phyloP scores from a whole-genome alignment of 1,139 yeast genomes.

The Geotrichum siamense region DNA sequence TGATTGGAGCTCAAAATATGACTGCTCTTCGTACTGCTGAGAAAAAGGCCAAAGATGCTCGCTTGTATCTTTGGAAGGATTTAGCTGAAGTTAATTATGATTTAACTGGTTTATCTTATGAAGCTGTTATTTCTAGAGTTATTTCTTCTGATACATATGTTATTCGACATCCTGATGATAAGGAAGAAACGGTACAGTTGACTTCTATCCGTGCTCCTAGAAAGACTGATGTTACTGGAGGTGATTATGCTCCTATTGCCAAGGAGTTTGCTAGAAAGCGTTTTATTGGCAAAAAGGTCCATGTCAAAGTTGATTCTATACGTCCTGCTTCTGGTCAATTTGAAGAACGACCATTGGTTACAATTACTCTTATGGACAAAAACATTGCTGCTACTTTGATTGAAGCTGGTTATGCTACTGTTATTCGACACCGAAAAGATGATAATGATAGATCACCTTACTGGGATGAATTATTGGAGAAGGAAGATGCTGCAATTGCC shows the following conservation, averaged over 20 bases:
- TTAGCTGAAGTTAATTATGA: slow-evolving; percentile 29
- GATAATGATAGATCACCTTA: slow-evolving; percentile 59
- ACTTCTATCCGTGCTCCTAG: slow-evolving; percentile 72
- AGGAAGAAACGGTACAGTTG: slow-evolving; percentile 52
- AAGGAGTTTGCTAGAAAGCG: slow-evolving; percentile 64
- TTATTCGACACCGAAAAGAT: slow-evolving; percentile 68
- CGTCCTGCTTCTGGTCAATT: slow-evolving; percentile 58
- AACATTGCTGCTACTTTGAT: slow-evolving; percentile 62
- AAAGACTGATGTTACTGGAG: slow-evolving; percentile 46
- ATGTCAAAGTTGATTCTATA: slow-evolving; percentile 54
- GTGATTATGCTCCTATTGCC: slow-evolving; percentile 56
- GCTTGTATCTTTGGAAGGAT: slow-evolving; percentile 55
- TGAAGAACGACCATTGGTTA: slow-evolving; percentile 61
- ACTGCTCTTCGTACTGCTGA: slow-evolving; percentile 56
- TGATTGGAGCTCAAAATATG: slow-evolving; percentile 64
- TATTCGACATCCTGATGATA: slow-evolving; percentile 41
- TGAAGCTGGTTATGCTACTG: slow-evolving; percentile 65
- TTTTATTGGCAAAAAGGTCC: slow-evolving; percentile 62
- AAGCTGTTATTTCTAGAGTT: slow-evolving; percentile 53
- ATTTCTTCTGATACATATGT: slow-evolving; percentile 63
- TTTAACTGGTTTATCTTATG: slow-evolving; percentile 40
- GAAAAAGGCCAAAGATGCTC: slow-evolving; percentile 54
- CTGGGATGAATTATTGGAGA: slow-evolving; percentile 72
- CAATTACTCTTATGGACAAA: slow-evolving; percentile 44
- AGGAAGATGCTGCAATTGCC: slow-evolving; percentile 55